Evolutionary conservation across 2,329 filamentous ascomycete species (phyloP).

Genomic region (Dactylonectria estremocensis): DNA sequence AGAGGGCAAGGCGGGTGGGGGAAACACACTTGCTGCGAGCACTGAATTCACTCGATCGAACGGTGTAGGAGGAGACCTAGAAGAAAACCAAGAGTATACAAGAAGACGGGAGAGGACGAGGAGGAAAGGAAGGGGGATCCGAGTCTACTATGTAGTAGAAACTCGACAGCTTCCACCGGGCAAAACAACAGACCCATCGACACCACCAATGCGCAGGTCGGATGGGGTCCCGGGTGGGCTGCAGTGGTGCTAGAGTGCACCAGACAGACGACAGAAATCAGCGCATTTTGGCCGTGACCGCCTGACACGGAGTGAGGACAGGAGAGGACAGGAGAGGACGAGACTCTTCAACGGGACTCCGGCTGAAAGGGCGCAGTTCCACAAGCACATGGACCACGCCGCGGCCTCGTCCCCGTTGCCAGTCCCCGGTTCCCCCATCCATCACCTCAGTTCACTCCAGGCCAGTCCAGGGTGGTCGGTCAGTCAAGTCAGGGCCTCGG

Average conservation of each 20-base stretch:
- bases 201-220: conserved; percentile 41
- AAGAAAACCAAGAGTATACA: conserved; percentile 31
- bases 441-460: conserved; percentile 32
- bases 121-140: conserved; percentile 11
- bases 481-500: too few relatives aligned
- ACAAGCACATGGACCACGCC: conserved; percentile 25
- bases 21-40: conserved; percentile 19
- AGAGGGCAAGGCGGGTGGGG: conserved; percentile 2
- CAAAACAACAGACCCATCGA: conserved; percentile 32
- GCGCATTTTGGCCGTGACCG: conserved; percentile 43
- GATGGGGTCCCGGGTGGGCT: conserved; percentile 47
- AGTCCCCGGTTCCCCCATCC: conserved; percentile 19
- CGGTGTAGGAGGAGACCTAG: conserved; percentile 29
- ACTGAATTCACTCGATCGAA: conserved; percentile 5
- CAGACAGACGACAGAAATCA: conserved; percentile 25
- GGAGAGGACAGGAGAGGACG: conserved; percentile 18
- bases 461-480: conserved; percentile 3
- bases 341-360: conserved; percentile 19
- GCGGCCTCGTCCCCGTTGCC: conserved; percentile 20
- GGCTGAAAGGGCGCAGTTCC: conserved; percentile 31
- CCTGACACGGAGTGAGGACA: conserved; percentile 37
- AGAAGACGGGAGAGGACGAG: conserved; percentile 1
- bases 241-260: conserved; percentile 34
- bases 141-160: conserved; percentile 37
- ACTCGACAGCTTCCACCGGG: conserved; percentile 32